Base-by-base conservation (phyloP, 164 flowering plant species). In the Piper longum region DNA sequence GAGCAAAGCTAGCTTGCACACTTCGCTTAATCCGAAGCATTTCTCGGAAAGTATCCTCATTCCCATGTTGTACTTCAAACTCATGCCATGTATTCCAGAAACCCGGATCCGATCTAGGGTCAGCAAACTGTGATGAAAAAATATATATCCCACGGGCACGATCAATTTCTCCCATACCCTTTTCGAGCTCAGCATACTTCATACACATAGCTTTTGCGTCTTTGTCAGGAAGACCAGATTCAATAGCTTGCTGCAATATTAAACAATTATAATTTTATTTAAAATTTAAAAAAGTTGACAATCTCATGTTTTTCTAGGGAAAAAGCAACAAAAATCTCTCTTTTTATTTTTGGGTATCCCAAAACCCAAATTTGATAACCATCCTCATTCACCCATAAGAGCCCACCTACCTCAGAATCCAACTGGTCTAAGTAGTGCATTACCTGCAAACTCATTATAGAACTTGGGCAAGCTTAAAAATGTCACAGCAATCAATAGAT, bases 61-160 rank as follows among this genome's bases (percentile, higher is more conserved):
- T 93, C 40, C 97, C 97, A 72, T 93, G 93, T 26, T 81, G 88
- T 63, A 93, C 99, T 80, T 93, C 97, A 76, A 93, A 93, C 7
- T 83, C 92, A 71, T 88, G 85, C 95, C 96, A 90, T 61, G 71
- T 77, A 42, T 67, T 83, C 97, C 99, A 93, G 72, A 90, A 87
- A 36, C 85, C 89, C 57, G 74, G 63, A 70, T 85, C 96, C 5
- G 88, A 82, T 45, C 90, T 75, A 60, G 96, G 95, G 73, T 93
- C 92, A 16, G 99, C 85, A 70, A 81, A 80, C 64, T 84, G 88
- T 44, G 97, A 85, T 54, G 97, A 83, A 67, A 77, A 85, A 13
- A 69, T 67, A 63, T 79, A 90, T 52, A 93, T 63, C 11, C 76
- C 85, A 56, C 99, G 96, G 44, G 95, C 79, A 36, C 97, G 83